Base-by-base conservation (phyloP, 1,284 basidiomycete genomes). In the Microbotryum lychnidis-dioicae region DNA sequence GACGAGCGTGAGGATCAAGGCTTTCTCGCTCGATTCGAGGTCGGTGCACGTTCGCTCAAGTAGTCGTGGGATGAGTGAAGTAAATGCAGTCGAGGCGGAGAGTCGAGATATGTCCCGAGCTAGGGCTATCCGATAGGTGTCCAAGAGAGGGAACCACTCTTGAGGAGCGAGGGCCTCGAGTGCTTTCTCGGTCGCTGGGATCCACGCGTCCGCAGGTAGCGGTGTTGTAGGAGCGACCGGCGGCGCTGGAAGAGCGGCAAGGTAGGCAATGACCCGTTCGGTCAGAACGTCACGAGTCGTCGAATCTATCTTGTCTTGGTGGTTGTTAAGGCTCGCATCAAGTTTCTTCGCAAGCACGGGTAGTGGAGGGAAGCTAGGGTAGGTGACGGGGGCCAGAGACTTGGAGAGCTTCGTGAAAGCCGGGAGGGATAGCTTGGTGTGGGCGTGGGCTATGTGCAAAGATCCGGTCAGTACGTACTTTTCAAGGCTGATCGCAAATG, bases 121-220 rank as follows among this genome's bases (percentile, higher is more conserved):
- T 37, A 73, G 60, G 8, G 65, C 69, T 50, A 69, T 61, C n/a
- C 70, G 67, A 37, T 70, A 52, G 37, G 71, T 62, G 54, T 73
- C 72, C 49, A 73, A 29, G 42, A 70, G 48, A 21, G 71, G 71
- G 61, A 73, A 73, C 46, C 60, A 66, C 16, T 65, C 29, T 6
- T 51, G 23, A 2, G 61, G 56, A 31, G 45, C 44, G 51, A 57
- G 37, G 10, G 44, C 23, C 2, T 54, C 47, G 14, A 69, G 54
- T 14, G 60, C 62, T 10, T 46, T 33, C 5, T 62, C 25, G 1
- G 67, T 66, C 4, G 64, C 46, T 3, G 61, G 18, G 16, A 56
- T 53, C 58, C 68, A 62, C 3, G 52, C 14, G 8, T 49, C 27
- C 0, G 54, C 5, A 5, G 57, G 54, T 16, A 68, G 53, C 4